These are phyloP conservation scores for Phytophthora pistaciae DNA, from an alignment of 352 stramenopile genomes.

Conservation along the genomic window DNA sequence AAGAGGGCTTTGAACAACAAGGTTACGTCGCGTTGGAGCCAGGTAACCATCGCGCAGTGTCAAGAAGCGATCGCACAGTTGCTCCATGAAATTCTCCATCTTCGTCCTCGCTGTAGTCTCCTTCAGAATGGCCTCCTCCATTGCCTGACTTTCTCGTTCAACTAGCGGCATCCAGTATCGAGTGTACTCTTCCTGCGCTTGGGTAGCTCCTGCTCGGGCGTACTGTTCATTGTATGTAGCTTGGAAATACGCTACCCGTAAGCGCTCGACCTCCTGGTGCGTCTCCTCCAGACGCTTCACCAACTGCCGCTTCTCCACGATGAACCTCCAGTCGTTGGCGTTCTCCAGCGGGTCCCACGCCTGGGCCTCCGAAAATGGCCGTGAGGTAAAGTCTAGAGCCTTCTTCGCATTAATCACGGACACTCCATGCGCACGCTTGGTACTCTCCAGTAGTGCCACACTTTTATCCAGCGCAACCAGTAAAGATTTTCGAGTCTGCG, in stretches of 20 bases:
- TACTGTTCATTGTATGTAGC: constrained; percentile 67
- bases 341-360: constrained; percentile 87
- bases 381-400: constrained; percentile 64
- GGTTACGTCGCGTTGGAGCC: constrained; percentile 54
- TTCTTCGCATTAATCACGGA: constrained; percentile 49
- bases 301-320: constrained; percentile 71
- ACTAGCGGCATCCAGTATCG: constrained; percentile 36
- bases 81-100: constrained; percentile 42
- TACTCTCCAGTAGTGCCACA: constrained; percentile 25
- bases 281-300: constrained; percentile 47
- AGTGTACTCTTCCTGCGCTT: constrained; percentile 51
- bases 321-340: constrained; percentile 76
- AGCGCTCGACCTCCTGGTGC: constrained; percentile 48
- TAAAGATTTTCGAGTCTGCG: constrained; percentile 46
- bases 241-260: constrained; percentile 70
- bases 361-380: constrained; percentile 66
- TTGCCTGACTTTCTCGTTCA: constrained; percentile 18
- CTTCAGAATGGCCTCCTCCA: constrained; percentile 39
- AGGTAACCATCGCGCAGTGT: constrained; percentile 55
- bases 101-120: constrained; percentile 36
- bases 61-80: constrained; percentile 50
- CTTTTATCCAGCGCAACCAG: constrained; percentile 36
- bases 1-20: constrained; percentile 50
- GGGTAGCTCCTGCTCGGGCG: constrained; percentile 33
- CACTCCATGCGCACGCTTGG: constrained; percentile 26